A percentile compares a stretch with the other conserved stretches of the same genome.
These are phyloP conservation scores for Botrytis aclada DNA, from an alignment of 2,329 filamentous ascomycete species.

Conservation along the genomic window DNA sequence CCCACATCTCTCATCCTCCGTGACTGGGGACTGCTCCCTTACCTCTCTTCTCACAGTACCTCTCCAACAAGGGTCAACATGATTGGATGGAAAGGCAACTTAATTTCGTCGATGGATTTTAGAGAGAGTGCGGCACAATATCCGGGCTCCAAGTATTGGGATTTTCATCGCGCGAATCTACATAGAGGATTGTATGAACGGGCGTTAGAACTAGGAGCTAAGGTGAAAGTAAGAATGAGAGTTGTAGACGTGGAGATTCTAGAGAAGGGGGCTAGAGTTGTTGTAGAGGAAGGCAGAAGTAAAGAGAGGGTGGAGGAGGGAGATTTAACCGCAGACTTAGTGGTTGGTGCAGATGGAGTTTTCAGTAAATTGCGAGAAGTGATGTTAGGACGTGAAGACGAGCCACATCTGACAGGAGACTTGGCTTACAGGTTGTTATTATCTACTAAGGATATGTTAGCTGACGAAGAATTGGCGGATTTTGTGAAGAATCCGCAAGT, in stretches of 20 bases:
- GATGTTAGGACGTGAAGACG: constrained; percentile 45
- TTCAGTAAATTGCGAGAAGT: constrained; percentile 41
- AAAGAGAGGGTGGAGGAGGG: constrained; percentile 33
- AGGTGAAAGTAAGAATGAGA: constrained; percentile 34
- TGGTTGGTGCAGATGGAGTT: constrained; percentile 44
- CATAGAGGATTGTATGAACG: constrained; percentile 44
- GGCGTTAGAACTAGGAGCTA: constrained; percentile 41
- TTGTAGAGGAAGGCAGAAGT: constrained; percentile 36
- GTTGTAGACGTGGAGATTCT: constrained; percentile 29
- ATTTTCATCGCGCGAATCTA: constrained; percentile 48
- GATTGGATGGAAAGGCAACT: constrained; percentile 41
- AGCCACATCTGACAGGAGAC: constrained; percentile 46
- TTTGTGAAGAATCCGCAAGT: constrained; percentile 43
- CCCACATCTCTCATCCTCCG: constrained; percentile 31
- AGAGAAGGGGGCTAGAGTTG: constrained; percentile 32
- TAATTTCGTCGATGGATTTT: constrained; percentile 31
- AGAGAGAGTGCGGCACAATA: constrained; percentile 27
- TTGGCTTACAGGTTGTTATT: constrained; percentile 47
- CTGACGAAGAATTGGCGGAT: constrained; percentile 42
- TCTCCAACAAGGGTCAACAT: constrained; percentile 49
- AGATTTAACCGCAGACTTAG: constrained; percentile 36
- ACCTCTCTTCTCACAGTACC: constrained; percentile 25
- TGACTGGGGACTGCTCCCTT: constrained; percentile 28
- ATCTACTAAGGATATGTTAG: constrained; percentile 43
- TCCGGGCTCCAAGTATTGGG: constrained; percentile 41